Evolutionary conservation across 2,329 filamentous ascomycete genomes (phyloP), one percentile per base, ranked within the genome.

Genomic region (Aureobasidium sp.): DNA sequence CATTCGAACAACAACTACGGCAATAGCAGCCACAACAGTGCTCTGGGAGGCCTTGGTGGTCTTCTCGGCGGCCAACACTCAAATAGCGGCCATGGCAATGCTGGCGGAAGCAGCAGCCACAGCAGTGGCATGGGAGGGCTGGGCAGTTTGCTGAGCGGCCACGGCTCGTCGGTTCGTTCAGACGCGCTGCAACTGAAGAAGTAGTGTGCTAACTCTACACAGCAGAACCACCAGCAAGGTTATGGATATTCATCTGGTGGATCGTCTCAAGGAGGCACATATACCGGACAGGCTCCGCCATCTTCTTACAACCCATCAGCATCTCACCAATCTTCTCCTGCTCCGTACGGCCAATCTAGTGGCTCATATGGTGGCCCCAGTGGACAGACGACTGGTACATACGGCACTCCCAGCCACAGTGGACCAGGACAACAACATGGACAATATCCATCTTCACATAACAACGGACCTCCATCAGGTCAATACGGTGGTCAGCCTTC

Each of bases 161-260:
- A 58, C 38, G 42, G 55, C 32, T 59, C 48, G 7, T 51, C 53
- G 40, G 58, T 61, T 38, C 19, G 56, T 51, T 16, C 4, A 4
- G 6, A 34, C n/a, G 12, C 12, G 10, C 22, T 21, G 22, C 45
- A 21, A 44, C 4, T 3, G 7, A 21, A 37, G 14, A 10, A 22
- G 3, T 3, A 29, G 24, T 29, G 24, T 22, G 41, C 49, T 41
- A 30, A 51, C 27, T 17, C 2, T 24, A 34, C 27, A 22, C 32
- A 53, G 37, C 55, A 57, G 47, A 54, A 45, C 10, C 52, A 55
- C 34, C 44, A 59, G 48, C 59, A 57, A 24, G 51, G 53, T 34
- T 70, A 70, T 53, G 68, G 68, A 16, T 71, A 71, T 55, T 65
- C 65, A 12, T 63, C 62, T 35, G 65, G 62, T 35, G 59, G 57